Evolutionary conservation across 1,139 yeast genomes (phyloP).

Genomic region (Nakaseomyces uthaithaninus): DNA sequence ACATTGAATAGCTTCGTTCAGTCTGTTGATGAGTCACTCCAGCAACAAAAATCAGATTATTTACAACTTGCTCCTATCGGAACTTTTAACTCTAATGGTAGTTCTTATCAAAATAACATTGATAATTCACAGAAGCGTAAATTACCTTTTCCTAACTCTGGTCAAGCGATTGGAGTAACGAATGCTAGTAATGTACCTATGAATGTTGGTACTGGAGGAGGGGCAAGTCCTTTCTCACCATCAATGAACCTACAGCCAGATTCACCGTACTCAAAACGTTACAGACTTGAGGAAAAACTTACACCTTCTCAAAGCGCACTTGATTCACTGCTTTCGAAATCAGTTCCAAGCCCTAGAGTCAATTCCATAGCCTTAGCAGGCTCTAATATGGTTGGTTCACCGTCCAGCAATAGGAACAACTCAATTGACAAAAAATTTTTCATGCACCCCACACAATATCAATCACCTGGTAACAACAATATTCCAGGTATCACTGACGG

Average conservation of each 20-base stretch:
- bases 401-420: constrained; percentile 3
- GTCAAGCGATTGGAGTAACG: constrained; percentile 9
- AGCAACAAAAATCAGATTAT: constrained; percentile 8
- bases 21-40: constrained; percentile 14
- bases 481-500: constrained; percentile 1
- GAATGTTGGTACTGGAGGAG: constrained; percentile 10
- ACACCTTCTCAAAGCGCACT: constrained; percentile 29
- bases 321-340: constrained; percentile 26
- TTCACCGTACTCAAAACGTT: constrained; percentile 22
- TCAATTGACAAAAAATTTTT: constrained; percentile 6
- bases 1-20: constrained; percentile 17
- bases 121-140: constrained; percentile 17
- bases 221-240: constrained; percentile 21
- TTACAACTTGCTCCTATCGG: constrained; percentile 6
- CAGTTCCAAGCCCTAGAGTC: constrained; percentile 22
- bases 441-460: not conserved
- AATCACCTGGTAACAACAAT: constrained; percentile 4
- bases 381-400: constrained; percentile 4
- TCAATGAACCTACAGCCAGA: constrained; percentile 19
- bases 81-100: constrained; percentile 9
- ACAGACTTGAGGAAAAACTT: constrained; percentile 25
- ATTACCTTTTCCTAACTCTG: constrained; percentile 17
- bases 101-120: constrained; percentile 7
- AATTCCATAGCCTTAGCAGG: not conserved
- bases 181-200: constrained; percentile 2